Evolutionary conservation across 345 rosid genomes (phyloP).

Genomic region (Ceriops decandra): DNA sequence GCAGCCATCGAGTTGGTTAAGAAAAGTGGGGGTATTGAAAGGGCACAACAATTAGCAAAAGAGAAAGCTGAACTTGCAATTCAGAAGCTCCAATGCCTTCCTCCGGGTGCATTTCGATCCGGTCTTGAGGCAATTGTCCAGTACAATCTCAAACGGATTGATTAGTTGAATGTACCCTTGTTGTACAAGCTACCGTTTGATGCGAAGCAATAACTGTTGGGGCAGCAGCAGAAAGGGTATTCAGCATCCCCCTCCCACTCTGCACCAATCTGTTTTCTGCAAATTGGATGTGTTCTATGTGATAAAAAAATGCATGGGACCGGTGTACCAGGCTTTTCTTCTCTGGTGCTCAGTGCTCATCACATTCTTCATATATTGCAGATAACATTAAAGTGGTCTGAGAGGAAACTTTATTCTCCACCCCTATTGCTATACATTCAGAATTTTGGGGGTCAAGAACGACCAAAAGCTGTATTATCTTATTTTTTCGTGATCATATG

Average conservation of each 20-base stretch:
- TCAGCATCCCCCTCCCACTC: not conserved
- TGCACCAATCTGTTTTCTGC: not conserved
- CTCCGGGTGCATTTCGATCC: constrained; percentile 45
- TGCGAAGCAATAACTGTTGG: constrained; percentile 1
- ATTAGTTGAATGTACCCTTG: constrained; percentile 23
- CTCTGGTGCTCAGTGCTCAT: too few relatives aligned
- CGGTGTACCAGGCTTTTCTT: too few relatives aligned
- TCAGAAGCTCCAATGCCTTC: constrained; percentile 64
- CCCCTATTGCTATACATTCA: too few relatives aligned
- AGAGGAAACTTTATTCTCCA: too few relatives aligned
- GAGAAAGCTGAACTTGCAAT: constrained; percentile 81
- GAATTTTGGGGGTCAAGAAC: too few relatives aligned
- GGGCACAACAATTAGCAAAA: constrained; percentile 68
- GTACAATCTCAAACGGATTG: constrained; percentile 88
- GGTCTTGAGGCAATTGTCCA: constrained; percentile 80
- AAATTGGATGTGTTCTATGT: not conserved
- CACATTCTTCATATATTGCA: too few relatives aligned
- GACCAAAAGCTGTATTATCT: too few relatives aligned
- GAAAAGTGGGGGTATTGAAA: constrained; percentile 64
- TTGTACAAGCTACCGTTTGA: not conserved
- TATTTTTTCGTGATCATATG: too few relatives aligned
- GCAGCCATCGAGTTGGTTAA: constrained; percentile 70
- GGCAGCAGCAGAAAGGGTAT: not conserved
- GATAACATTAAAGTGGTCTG: too few relatives aligned
- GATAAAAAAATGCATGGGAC: not conserved